phyloP scores from a whole-genome alignment of 192 early-diverging fungal species.

The Umbelopsis isabellina region DNA sequence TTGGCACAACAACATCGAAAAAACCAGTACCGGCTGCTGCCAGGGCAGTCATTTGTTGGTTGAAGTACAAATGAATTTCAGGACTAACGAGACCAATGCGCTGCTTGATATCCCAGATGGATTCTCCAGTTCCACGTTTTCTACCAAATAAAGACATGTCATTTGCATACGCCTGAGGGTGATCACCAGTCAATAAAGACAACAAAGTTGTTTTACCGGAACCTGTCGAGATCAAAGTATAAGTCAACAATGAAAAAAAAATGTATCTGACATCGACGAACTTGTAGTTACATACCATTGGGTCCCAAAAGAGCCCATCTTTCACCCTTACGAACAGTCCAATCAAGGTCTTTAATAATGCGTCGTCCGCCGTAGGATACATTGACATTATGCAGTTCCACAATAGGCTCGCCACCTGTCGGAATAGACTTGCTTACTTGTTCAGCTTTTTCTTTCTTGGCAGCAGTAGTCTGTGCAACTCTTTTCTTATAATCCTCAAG shows the following conservation, averaged over 20 bases:
- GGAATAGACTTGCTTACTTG: background rate
- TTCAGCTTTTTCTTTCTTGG: background rate
- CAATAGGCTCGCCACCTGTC: constrained; percentile 25
- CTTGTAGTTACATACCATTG: constrained; percentile 42
- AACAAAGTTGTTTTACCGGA: constrained; percentile 62
- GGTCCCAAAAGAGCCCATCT: constrained; percentile 57
- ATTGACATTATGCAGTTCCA: constrained; percentile 49
- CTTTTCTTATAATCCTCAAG: constrained; percentile 34
- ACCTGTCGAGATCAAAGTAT: constrained; percentile 27
- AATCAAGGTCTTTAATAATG: constrained; percentile 49
- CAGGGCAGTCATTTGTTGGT: constrained; percentile 37
- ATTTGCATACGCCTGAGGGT: constrained; percentile 64
- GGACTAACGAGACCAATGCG: constrained; percentile 51
- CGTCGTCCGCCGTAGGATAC: constrained; percentile 43
- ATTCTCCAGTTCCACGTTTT: constrained; percentile 52
- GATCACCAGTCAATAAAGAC: constrained; percentile 58
- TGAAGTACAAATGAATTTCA: constrained; percentile 62
- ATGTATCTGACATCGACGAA: background rate
- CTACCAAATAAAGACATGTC: constrained; percentile 55
- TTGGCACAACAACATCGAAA: constrained; percentile 41
- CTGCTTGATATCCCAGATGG: constrained; percentile 64
- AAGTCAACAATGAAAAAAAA: background rate
- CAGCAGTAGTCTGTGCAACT: background rate
- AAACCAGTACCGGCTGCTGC: constrained; percentile 48
- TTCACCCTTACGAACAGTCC: constrained; percentile 52